A percentile compares a stretch with the other conserved stretches of the same genome.
These are phyloP conservation scores for Fonsecaea nubica DNA, from an alignment of 2,329 filamentous ascomycete species.

Conservation along the genomic window DNA sequence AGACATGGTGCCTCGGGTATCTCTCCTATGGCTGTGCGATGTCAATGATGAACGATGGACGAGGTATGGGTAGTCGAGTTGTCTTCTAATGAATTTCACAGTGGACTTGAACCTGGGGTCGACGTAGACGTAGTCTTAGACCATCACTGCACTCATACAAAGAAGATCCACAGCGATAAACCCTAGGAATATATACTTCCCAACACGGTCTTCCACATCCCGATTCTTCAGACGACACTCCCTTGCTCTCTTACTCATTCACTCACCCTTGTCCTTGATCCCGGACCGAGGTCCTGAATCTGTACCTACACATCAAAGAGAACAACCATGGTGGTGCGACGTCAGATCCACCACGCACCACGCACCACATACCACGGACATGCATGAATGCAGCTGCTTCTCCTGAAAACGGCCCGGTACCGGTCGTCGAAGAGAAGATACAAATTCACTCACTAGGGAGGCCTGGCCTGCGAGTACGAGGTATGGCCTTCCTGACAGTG, in stretches of 20 bases:
- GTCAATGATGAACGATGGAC: too few species aligned
- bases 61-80: neutral
- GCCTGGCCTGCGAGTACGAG: too few species aligned
- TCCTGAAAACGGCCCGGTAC: neutral
- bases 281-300: too few species aligned
- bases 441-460: too few species aligned
- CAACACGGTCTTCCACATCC: neutral
- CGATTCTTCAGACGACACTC: neutral
- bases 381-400: too few species aligned
- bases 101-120: neutral
- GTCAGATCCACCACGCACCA: neutral
- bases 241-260: too few species aligned
- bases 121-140: neutral
- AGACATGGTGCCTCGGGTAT: neutral
- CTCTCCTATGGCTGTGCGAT: neutral
- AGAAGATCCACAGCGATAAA: neutral
- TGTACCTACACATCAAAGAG: neutral
- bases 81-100: neutral
- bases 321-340: neutral
- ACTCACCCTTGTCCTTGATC: too few species aligned
- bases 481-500: too few species aligned
- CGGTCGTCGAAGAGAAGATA: neutral
- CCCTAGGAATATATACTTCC: neutral
- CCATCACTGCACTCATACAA: neutral
- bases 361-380: too few species aligned